Percentiles rank a stretch among this genome's conserved stretches.
These are phyloP conservation scores for Coccomyxa subellipsoidea DNA, from an alignment of 163 green algal species.

Conservation along the genomic window DNA sequence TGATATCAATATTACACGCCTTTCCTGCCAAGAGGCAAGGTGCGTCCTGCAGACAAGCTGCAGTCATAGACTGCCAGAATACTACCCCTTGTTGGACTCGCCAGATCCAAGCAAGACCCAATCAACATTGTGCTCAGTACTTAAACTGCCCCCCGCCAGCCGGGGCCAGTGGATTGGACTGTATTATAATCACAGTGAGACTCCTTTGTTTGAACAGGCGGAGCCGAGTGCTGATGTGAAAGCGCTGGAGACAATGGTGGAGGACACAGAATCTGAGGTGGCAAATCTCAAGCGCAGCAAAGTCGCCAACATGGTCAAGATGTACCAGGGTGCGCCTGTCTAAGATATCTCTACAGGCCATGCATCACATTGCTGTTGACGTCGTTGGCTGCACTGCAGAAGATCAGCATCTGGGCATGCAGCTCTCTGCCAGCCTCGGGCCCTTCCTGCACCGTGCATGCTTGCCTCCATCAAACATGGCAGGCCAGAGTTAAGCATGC, in stretches of 20 bases:
- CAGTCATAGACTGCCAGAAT: too few species aligned
- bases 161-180: too few species aligned
- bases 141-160: too few species aligned
- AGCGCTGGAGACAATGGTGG: background rate
- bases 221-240: too few species aligned
- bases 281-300: background rate
- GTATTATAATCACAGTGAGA: too few species aligned
- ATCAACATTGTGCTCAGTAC: too few species aligned
- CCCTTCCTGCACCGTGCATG: background rate
- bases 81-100: too few species aligned
- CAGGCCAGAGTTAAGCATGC: background rate
- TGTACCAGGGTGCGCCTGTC: background rate
- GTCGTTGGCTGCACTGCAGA: background rate
- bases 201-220: too few species aligned
- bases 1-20: too few species aligned
- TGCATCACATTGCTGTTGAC: background rate
- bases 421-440: background rate
- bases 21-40: too few species aligned
- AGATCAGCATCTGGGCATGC: background rate
- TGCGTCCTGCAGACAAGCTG: too few species aligned
- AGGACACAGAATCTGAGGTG: constrained; percentile 1
- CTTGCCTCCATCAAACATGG: background rate
- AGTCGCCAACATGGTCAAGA: background rate
- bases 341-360: background rate
- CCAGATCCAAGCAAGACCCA: too few species aligned